These are phyloP conservation scores for Phascolomyces articulosus DNA, from an alignment of 371 early-diverging fungal species.

Conservation along the genomic window DNA sequence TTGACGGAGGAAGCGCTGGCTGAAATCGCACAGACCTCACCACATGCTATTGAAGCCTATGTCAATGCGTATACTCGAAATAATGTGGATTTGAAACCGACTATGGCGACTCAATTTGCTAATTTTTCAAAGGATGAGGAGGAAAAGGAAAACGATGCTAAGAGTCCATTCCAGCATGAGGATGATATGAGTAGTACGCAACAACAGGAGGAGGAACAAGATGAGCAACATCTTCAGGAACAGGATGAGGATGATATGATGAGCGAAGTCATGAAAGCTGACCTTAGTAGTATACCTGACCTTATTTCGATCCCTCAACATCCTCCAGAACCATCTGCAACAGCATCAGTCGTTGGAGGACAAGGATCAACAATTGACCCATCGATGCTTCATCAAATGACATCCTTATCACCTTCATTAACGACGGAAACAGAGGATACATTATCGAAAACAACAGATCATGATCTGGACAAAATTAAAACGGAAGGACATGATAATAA, in stretches of 20 bases:
- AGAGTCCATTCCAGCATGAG: neutral
- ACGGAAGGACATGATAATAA: neutral
- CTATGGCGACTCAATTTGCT: constrained; percentile 15
- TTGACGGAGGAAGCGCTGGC: constrained; percentile 20
- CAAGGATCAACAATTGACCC: constrained; percentile 1
- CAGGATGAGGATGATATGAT: neutral
- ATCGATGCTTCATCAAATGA: neutral
- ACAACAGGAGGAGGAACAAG: neutral
- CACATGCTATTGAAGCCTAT: constrained; percentile 28
- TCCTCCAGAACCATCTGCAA: neutral
- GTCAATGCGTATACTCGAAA: constrained; percentile 19
- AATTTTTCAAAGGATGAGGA: constrained; percentile 4
- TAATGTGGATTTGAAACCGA: constrained; percentile 18
- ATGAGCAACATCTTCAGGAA: no score
- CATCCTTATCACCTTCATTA: neutral
- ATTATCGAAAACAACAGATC: neutral
- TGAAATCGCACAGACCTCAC: constrained; percentile 22
- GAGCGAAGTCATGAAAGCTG: neutral
- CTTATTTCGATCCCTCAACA: neutral
- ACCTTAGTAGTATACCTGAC: neutral
- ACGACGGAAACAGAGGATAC: neutral
- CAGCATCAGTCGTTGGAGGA: no score
- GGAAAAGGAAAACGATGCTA: constrained; percentile 1
- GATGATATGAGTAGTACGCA: neutral
- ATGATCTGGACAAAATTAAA: neutral